Evolutionary conservation across 345 rosid species (phyloP).

Genomic region (Zanthoxylum bungeanum): DNA sequence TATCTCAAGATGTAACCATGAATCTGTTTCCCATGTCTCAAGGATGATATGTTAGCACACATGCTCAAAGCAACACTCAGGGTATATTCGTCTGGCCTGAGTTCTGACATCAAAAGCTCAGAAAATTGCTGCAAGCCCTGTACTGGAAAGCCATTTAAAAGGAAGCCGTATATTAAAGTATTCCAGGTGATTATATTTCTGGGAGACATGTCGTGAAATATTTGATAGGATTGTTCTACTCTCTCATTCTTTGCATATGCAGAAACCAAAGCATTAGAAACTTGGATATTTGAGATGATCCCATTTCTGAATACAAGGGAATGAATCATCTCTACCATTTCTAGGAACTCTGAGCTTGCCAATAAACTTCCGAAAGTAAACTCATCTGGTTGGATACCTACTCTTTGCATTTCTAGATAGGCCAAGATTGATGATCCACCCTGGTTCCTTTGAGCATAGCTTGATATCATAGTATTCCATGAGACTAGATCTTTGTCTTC

Average conservation of each 20-base stretch:
- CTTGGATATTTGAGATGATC: constrained; percentile 45
- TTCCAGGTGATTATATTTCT: constrained; percentile 77
- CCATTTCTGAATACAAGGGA: constrained; percentile 43
- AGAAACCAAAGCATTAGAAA: constrained; percentile 63
- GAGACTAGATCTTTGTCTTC: constrained; percentile 62
- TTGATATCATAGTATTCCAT: constrained; percentile 75
- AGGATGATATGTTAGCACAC: constrained; percentile 46
- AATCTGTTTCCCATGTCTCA: constrained; percentile 52
- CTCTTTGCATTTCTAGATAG: constrained; percentile 46
- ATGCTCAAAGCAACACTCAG: constrained; percentile 49
- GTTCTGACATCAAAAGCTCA: constrained; percentile 40
- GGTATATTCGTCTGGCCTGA: constrained; percentile 52
- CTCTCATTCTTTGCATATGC: constrained; percentile 60
- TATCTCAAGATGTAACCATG: constrained; percentile 50
- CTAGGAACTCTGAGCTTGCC: constrained; percentile 38
- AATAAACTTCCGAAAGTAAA: constrained; percentile 74
- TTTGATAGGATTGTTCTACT: constrained; percentile 39
- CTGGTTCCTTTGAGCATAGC: constrained; percentile 45
- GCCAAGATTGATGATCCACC: constrained; percentile 38
- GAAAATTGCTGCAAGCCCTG: constrained; percentile 45
- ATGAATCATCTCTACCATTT: constrained; percentile 50
- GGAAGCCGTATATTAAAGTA: constrained; percentile 52
- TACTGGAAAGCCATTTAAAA: constrained; percentile 43
- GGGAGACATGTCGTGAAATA: constrained; percentile 33
- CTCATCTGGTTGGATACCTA: constrained; percentile 56